Conservation (phyloP, 208 protist genomes). For the Leishmania major region DNA sequence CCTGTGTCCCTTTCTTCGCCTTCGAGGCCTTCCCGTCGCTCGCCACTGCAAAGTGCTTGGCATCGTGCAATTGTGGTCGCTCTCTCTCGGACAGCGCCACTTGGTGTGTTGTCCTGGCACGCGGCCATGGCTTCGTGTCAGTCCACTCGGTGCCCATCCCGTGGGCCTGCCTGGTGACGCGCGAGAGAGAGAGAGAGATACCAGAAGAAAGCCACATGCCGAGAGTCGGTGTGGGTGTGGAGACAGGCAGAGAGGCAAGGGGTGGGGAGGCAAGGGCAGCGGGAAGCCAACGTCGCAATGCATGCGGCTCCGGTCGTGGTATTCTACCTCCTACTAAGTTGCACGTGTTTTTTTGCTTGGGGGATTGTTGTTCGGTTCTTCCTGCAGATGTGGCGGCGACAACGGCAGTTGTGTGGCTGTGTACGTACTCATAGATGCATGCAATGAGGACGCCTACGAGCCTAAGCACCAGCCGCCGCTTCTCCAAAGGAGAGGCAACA, state of each 20-base stretch:
- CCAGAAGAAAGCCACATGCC: background rate
- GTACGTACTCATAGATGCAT: too few species aligned
- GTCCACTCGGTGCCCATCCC: background rate
- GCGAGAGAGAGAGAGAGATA: background rate
- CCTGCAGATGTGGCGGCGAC: background rate
- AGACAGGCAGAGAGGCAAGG: background rate
- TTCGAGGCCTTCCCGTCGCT: background rate
- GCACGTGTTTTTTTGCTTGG: background rate
- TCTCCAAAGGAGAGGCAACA: background rate
- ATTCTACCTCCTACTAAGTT: conserved; percentile 8
- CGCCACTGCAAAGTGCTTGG: background rate
- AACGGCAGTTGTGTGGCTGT: background rate
- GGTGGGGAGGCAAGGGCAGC: background rate
- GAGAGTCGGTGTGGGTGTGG: too few species aligned
- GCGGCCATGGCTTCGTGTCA: background rate
- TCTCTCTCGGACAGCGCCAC: background rate
- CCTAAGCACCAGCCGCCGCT: background rate
- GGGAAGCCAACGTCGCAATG: background rate
- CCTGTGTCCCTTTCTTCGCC: background rate
- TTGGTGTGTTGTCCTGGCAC: background rate
- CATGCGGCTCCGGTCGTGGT: background rate
- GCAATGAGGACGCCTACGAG: background rate
- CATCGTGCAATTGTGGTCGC: background rate
- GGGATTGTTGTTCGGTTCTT: background rate
- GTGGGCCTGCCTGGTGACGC: background rate